Evolutionary conservation across 2,329 filamentous ascomycete genomes (phyloP).

Genomic region (Fusarium anguioides): DNA sequence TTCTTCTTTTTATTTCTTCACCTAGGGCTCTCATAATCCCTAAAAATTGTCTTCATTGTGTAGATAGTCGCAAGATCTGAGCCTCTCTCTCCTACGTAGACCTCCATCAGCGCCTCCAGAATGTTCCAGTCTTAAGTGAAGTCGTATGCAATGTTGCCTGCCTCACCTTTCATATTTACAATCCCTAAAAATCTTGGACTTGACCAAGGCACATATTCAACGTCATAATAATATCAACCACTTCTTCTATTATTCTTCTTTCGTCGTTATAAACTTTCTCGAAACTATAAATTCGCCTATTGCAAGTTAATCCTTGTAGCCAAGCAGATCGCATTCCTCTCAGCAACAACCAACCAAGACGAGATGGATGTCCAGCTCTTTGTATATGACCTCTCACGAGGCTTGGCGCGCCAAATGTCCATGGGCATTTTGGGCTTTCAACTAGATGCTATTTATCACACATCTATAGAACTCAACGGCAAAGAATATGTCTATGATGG

Average conservation of each 20-base stretch:
- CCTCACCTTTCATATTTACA: background rate
- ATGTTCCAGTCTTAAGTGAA: constrained; percentile 39
- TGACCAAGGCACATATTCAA: constrained; percentile 4
- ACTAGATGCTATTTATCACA: constrained; percentile 96
- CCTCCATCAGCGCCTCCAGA: constrained; percentile 34
- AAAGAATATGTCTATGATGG: constrained; percentile 92
- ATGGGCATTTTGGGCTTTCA: constrained; percentile 64
- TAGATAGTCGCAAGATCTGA: background rate
- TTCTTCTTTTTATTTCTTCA: background rate
- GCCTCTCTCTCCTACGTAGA: constrained; percentile 8
- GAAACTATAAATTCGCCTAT: background rate
- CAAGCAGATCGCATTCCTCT: background rate
- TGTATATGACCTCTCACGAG: constrained; percentile 80
- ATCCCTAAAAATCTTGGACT: background rate
- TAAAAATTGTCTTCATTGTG: background rate
- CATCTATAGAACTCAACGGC: constrained; percentile 85
- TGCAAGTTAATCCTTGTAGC: background rate
- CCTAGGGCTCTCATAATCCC: background rate
- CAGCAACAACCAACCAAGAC: background rate
- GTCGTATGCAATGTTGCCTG: constrained; percentile 45
- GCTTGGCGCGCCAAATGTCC: constrained; percentile 67
- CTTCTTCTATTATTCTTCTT: background rate
- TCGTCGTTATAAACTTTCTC: background rate
- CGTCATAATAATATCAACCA: background rate
- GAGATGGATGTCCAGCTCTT: constrained; percentile 81